Base-by-base conservation (phyloP, 1,139 yeast species). In the Pneumocystis oryctolagi region DNA sequence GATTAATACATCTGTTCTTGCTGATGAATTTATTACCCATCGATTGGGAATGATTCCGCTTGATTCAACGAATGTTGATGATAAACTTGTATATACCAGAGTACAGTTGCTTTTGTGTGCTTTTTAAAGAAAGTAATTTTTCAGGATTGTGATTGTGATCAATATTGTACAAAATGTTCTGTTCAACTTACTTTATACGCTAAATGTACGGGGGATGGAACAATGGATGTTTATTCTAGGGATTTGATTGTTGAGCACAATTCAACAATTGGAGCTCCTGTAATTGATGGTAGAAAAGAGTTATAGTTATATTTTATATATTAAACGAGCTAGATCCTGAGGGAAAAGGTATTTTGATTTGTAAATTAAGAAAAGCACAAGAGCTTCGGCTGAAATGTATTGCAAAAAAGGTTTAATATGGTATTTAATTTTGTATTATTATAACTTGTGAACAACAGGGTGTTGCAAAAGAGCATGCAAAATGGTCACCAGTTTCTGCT, bases 401-500 rank as follows among this genome's bases (percentile, higher is more conserved):
- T 67, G 98, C 99, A 63, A 92, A 94, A 74, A 92, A 92, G 77
- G 64, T 59, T 65, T 28, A 4, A 9, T n/a, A 37, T n/a, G 9
- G 35, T 25, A 28, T 30, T n/a, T 2, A 37, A 16, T 47, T 1
- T 47, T 47, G n/a, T 47, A 47, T 47, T 47, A 12, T 60, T 8
- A 4, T 16, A 34, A 8, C 5, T 5, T 53, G 30, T 20, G 28
- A 34, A 12, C 20, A 20, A 8, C 20, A 62, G 64, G 98, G 99
- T 59, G 92, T 94, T 66, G 90, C 97, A 59, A 92, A 94, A 74
- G 99, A 92, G 73, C 99, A 92, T 72, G 97, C 98, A 62, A 92
- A 92, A 72, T 92, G 98, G 98, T 85, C 95, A 5, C 97, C 98
- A 1, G 87, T 95, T 69, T 82, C 97, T 0, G 98, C 98, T n/a